Evolutionary conservation across 1,139 yeast species (phyloP), one percentile per base, ranked within the genome.

Genomic region (Scheffersomyces titani): DNA sequence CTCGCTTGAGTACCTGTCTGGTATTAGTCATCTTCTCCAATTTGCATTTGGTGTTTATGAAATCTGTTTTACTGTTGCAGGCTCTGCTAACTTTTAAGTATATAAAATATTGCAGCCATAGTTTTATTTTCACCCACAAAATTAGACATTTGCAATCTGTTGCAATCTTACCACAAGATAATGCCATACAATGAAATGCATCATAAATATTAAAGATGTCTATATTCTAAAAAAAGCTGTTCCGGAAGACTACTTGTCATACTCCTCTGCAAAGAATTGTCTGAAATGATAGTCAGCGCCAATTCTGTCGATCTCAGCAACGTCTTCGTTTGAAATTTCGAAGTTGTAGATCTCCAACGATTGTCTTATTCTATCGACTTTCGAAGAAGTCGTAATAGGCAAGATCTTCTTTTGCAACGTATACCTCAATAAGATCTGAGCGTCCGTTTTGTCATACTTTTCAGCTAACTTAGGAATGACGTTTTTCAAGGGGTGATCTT

Each of bases 301-400:
- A 19, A 64, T 70, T 2, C 55, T 55, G 56, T 71, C 75, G 50
- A 76, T 73, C 48, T 57, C 51, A 2, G 61, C 59, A 19, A 73
- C 63, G 55, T 75, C 80, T 6, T 63, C 70, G 2, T 62, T 62
- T 21, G 63, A 67, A 53, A 76, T 64, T 18, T 59, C 61, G 51
- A 63, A 63, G 50, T 80, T 82, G 63, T 81, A 85, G 7, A 83
- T 68, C 36, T 81, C 81, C 63, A 86, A 77, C 6, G 87, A 82
- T 62, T 85, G 82, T 54, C 73, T 71, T 57, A 88, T 78, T 70
- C 96, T 81, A 50, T 78, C 81, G 19, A 71, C 72, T 62, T 87
- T 85, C 3, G 87, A 79, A 40, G 90, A 83, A 2, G 96, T 89
- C 19, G 96, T 89, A 44, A 90, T 75, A 13, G 96, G 92, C 52